A percentile compares a stretch with the other conserved stretches of the same genome.
These are phyloP conservation scores for Penicillium robsamsonii DNA, from an alignment of 495 filamentous ascomycete species.

Conservation along the genomic window DNA sequence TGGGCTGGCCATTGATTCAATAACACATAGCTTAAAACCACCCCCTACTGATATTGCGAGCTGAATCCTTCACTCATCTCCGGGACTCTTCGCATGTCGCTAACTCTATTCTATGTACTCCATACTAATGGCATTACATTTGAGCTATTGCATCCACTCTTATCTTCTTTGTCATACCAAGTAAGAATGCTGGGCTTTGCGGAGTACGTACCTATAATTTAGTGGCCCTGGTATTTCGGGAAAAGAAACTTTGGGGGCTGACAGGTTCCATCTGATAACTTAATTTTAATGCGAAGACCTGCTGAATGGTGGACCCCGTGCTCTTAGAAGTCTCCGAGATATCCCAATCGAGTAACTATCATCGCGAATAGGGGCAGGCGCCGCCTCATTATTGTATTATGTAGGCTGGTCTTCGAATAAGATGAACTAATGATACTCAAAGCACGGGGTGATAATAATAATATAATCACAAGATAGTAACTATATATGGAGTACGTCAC, in stretches of 20 bases:
- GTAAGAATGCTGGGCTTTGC: background rate
- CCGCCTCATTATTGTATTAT: background rate
- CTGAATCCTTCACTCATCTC: background rate
- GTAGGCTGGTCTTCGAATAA: background rate
- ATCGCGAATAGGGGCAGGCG: background rate
- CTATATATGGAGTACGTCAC: conserved; percentile 8
- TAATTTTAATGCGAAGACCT: conserved; percentile 4
- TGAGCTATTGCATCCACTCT: background rate
- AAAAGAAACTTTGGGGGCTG: background rate
- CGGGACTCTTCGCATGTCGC: background rate
- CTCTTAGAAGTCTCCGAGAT: background rate
- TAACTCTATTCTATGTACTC: background rate
- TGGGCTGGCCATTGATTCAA: background rate
- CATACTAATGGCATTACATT: background rate
- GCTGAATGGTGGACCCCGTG: background rate
- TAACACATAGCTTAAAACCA: background rate
- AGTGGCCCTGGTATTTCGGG: background rate
- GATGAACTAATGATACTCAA: background rate
- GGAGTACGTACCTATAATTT: too few relatives aligned
- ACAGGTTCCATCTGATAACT: conserved; percentile 21
- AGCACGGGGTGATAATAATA: background rate
- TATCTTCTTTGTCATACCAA: background rate
- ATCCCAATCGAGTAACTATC: conserved; percentile 2
- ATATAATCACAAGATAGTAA: background rate
- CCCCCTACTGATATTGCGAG: background rate